Evolutionary conservation across 306 rosid species (phyloP).

Genomic region (Dryas drummondii): DNA sequence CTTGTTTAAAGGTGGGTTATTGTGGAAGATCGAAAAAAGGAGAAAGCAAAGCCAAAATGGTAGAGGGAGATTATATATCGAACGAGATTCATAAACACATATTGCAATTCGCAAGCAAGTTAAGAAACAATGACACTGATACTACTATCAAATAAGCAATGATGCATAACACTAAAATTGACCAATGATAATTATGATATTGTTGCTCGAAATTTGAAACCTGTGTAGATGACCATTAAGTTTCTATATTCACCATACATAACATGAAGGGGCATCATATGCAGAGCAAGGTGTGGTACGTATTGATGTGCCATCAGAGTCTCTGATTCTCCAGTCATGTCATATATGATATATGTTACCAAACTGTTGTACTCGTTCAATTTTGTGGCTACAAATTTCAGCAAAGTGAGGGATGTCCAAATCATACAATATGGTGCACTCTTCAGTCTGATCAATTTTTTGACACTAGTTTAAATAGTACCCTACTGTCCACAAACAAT

Average conservation of each 20-base stretch:
- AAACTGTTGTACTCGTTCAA: not conserved
- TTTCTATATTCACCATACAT: not conserved
- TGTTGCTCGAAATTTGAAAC: too few relatives aligned
- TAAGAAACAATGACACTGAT: not conserved
- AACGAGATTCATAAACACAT: too few relatives aligned
- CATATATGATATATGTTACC: not conserved
- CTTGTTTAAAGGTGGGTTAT: not conserved
- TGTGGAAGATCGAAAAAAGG: too few relatives aligned
- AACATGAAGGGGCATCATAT: not conserved
- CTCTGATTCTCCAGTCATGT: not conserved
- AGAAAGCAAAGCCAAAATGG: too few relatives aligned
- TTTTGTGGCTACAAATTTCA: not conserved
- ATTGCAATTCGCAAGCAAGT: not conserved
- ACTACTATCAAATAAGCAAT: too few relatives aligned
- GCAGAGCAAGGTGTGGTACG: not conserved
- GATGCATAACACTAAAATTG: too few relatives aligned
- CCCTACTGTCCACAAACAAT: not conserved
- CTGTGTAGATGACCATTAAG: too few relatives aligned
- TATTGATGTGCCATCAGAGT: constrained; percentile 2
- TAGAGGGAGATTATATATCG: too few relatives aligned
- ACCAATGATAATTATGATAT: too few relatives aligned
- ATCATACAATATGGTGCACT: not conserved
- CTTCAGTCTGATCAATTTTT: not conserved
- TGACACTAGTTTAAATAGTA: too few relatives aligned
- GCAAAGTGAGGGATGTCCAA: not conserved